Evolutionary conservation across 225 moss, liverwort and hornwort genomes (phyloP), one percentile per base, ranked within the genome.

Genomic region (Neckera pumila): DNA sequence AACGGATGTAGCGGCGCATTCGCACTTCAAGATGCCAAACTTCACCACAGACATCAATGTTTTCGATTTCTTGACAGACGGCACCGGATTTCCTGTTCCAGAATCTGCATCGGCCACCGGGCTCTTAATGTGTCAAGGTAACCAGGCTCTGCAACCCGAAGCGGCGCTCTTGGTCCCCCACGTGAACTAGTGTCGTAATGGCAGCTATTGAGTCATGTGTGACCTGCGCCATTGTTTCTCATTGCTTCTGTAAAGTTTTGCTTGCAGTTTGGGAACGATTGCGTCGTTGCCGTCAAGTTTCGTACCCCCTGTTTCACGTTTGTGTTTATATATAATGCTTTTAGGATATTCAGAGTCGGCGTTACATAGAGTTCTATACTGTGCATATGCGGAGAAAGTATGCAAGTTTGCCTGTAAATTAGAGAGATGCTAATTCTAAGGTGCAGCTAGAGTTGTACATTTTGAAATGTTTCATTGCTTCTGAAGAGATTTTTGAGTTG

Each of bases 21-120:
- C 77, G 16, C 84, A 69, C 7, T 26, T 33, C 59, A 85, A 82
- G 79, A 66, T 88, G 82, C 58, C 87, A 2, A 27, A n/a, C 36
- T 91, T 91, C 67, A 21, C 38, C 16, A 87, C 85, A 56, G 92
- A 92, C 9, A 72, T 89, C 8, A 63, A 63, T 47, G 23, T 47
- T 45, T 89, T 89, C 45, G 92, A 91, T 54, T 87, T 87, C n/a
- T 92, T 89, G 92, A 85, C 74, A 38, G 89, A 91, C 17, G 79
- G 87, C 47, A 54, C 86, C 42, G 66, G 79, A n/a, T 90, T 88
- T 28, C 75, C 84, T 31, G 80, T 57, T 43, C 45, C 83, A n/a
- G 47, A 40, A 60, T 34, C 85, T 25, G 47, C 36, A 31, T 19
- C 34, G 14, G 70, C 70, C 31, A 31, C 63, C 15, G 36, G 72